Evolutionary conservation across 23 red algal species (phyloP).

Genomic region (Agarophyton chilense): DNA sequence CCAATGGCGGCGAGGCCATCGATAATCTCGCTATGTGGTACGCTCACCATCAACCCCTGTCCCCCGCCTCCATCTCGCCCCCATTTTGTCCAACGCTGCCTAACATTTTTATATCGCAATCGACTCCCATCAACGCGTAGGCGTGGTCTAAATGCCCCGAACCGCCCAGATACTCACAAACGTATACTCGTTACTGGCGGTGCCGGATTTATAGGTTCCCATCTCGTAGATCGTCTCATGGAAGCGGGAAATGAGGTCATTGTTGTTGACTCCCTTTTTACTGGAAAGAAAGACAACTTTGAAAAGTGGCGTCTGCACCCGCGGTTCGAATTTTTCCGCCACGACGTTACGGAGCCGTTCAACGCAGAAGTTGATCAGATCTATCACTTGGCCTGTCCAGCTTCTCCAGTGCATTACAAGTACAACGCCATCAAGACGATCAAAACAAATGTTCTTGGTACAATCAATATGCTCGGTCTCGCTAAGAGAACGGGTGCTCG

Average conservation of each 20-base stretch:
- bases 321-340: slow-evolving; percentile 97
- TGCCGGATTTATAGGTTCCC: slow-evolving; percentile 99
- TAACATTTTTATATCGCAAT: neutral
- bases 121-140: slow-evolving; percentile 3
- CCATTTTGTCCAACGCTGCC: neutral
- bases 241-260: slow-evolving; percentile 98
- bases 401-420: slow-evolving; percentile 99
- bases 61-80: neutral
- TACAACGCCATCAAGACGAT: slow-evolving; percentile 99
- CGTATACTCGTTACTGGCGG: slow-evolving; percentile 98
- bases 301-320: slow-evolving; percentile 77
- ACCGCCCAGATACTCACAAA: slow-evolving; percentile 77
- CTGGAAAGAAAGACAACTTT: slow-evolving; percentile 94
- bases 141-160: slow-evolving; percentile 88
- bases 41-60: neutral
- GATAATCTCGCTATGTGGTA: slow-evolving; percentile 83
- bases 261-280: slow-evolving; percentile 94
- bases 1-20: slow-evolving; percentile 75
- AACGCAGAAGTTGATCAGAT: slow-evolving; percentile 95
- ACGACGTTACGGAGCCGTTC: slow-evolving; percentile 97
- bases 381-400: slow-evolving; percentile 98
- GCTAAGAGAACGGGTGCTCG: slow-evolving; percentile 95
- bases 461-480: slow-evolving; percentile 98
- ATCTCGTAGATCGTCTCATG: slow-evolving; percentile 98
- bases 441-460: slow-evolving; percentile 97